Base-by-base conservation (phyloP, 2,329 filamentous ascomycete genomes). In the Pseudogymnoascus sp. region DNA sequence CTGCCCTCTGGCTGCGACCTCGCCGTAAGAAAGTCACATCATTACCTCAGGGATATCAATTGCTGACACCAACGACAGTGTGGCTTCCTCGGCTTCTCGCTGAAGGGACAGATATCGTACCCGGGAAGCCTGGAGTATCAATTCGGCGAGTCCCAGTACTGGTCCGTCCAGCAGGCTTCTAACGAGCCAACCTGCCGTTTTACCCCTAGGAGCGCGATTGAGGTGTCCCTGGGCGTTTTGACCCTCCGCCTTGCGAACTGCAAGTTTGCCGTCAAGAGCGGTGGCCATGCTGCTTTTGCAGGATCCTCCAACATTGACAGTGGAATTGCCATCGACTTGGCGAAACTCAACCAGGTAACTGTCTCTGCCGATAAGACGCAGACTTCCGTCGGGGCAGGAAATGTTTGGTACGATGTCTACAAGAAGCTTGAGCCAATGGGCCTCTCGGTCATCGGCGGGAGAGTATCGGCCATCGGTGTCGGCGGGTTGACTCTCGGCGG, bases 271-370 rank as follows among this genome's bases (percentile, higher is more conserved):
- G 66, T 71, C 7, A 67, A 68, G 49, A 67, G 65, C 35, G 68
- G 68, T 16, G 68, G 69, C 0, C 69, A 71, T 64, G 66, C 64
- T 1, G 55, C 62, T 8, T 69, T 67, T 43, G 75, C 80, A 16
- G 79, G 79, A 64, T 80, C 79, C 40, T 77, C 82, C 1, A 85
- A 78, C 66, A 79, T 81, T 55, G 70, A 77, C 12, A 77, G 73
- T 1, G 81, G 81, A 0, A 73, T 81, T 1, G 70, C 81, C 4
- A 78, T 86, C 65, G 81, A 81, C 14, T 75, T 82, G 9, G 74
- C 71, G 28, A 63, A 65, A 16, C 37, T 72, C 12, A 67, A 67
- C 28, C 21, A 66, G 25, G 62, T 72, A 35, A 65, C 74, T 1
- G 63, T 69, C 5, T 68, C 69, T 11, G 61, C 65, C 0, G 69